Evolutionary conservation across 352 stramenopile genomes (phyloP), one percentile per base, ranked within the genome.

Genomic region (Phytophthora cryptogea): DNA sequence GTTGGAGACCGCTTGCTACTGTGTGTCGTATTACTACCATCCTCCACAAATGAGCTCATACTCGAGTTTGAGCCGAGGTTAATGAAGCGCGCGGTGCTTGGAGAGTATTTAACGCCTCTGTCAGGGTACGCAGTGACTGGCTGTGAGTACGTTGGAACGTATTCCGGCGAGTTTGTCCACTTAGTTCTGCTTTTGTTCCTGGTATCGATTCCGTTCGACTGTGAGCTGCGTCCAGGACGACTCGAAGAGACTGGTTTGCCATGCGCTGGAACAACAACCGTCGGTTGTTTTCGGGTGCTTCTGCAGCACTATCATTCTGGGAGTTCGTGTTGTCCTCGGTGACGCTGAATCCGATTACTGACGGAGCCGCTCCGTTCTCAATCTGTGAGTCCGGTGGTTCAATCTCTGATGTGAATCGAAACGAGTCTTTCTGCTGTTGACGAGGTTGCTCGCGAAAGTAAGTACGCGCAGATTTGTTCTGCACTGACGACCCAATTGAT

Each of bases 11-110:
- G 23, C 32, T 58, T 70, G 16, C 8, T 27, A 39, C 30, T 45
- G 4, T 16, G 10, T 37, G 26, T 40, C 7, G 53, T 30, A 41
- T 26, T 43, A 13, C n/a, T n/a, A 0, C 37, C 39, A 16, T 62
- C 61, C 13, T 55, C 46, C 44, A 75, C 63, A 10, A 74, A 68
- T 17, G 66, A 64, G 8, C 52, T 58, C 66, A 74, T 63, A 67
- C 59, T 10, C 36, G 58, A 14, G 17, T 27, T 49, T 59, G 47
- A 26, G 37, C 10, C 33, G 37, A 47, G 20, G 56, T 40, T 14
- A 52, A 13, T 5, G 45, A 48, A 14, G 4, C 35, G 1, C 61
- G 50, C 7, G 51, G 57, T 14, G 35, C 41, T 20, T 11, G 33
- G 9, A 16, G 26, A 31, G 40, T 37, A n/a, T 26, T 35, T 32